Base-by-base conservation (phyloP, 2,329 filamentous ascomycete species). In the Penicillium sp. region DNA sequence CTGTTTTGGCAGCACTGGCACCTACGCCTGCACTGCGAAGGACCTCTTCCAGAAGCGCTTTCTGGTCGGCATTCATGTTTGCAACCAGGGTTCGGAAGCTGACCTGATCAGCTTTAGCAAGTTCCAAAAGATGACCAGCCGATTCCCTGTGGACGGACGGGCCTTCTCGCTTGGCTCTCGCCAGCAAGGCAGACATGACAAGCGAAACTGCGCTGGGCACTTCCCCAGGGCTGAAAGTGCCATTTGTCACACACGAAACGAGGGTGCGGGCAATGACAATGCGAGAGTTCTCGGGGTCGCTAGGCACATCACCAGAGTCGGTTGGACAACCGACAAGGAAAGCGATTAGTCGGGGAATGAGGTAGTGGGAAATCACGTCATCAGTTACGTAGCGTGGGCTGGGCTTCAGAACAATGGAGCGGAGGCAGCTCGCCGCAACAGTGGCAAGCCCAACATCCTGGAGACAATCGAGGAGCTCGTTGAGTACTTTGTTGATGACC, bases 341-440 rank as follows among this genome's bases (percentile, higher is more conserved):
- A 10, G 77, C 71, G 33, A 97, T 71, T 14, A 94, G 73, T 13
- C 83, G 80, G 1, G 88, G 86, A 34, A 91, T 74, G 34, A 95
- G 72, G 51, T 84, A 83, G 35, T 86, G 78, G 2, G 83, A 79
- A 36, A 97, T 83, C 44, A 78, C 80, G 53, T 88, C 78, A 59
- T 89, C 84, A 14, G 86, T 81, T 1, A 75, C 59, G 51, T 44
- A 83, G 77, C 49, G 80, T 71, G 36, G 78, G 71, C 51, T 68
- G 55, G 37, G 78, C 69, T 54, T 84, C 73, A 95, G 71, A 19
- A 97, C 75, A 6, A 97, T 77, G 6, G 89, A 93, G 41, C 90
- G 82, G 51, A 91, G 80, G 65, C 93, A 98, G 58, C 88, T 89
- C 46, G 88, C 86, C 1, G 93, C 89, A 40, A 96, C 90, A 58